Percentiles rank a stretch among this genome's conserved stretches.
phyloP scores from a whole-genome alignment of 176 grass and related monocot species.

The Raddia guianensis region DNA sequence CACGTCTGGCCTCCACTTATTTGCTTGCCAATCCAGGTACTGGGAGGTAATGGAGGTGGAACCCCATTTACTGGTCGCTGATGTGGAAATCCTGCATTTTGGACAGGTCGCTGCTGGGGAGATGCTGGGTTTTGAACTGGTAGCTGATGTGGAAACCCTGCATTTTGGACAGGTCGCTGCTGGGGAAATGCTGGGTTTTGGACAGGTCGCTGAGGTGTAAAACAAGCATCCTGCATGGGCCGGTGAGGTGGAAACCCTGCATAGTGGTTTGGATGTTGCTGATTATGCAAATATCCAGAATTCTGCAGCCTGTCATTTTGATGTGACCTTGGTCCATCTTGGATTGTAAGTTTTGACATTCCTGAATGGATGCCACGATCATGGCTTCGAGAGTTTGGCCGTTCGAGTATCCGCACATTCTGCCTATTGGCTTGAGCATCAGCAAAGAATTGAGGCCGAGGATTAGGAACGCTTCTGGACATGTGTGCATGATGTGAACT shows the following conservation, averaged over 20 bases:
- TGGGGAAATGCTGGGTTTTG: slow-evolving; percentile 36
- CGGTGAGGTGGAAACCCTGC: slow-evolving; percentile 42
- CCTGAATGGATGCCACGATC: slow-evolving; percentile 49
- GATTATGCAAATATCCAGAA: slow-evolving; percentile 41
- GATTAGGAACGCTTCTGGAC: slow-evolving; percentile 60
- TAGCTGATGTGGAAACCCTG: slow-evolving; percentile 4
- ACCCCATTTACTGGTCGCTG: slow-evolving; percentile 52
- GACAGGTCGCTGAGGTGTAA: slow-evolving; percentile 36
- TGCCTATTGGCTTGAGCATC: slow-evolving; percentile 55
- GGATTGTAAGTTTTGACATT: slow-evolving; percentile 67
- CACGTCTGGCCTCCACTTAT: slow-evolving; percentile 38
- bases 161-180: slow-evolving; percentile 17
- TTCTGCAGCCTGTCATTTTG: slow-evolving; percentile 51
- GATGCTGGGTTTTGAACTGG: slow-evolving; percentile 43
- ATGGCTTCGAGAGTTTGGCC: slow-evolving; percentile 44
- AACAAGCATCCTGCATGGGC: slow-evolving; percentile 34
- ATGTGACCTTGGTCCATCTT: slow-evolving; percentile 52
- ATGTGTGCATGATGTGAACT: slow-evolving; percentile 39
- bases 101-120: slow-evolving; percentile 6
- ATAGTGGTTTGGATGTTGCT: slow-evolving; percentile 45
- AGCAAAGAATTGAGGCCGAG: slow-evolving; percentile 56
- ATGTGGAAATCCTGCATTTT: slow-evolving; percentile 20
- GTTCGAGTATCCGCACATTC: slow-evolving; percentile 54
- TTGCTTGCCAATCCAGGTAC: slow-evolving; percentile 84
- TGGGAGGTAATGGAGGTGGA: slow-evolving; percentile 70